phyloP scores from a whole-genome alignment of 306 rosid genomes.

The Quercus glauca region DNA sequence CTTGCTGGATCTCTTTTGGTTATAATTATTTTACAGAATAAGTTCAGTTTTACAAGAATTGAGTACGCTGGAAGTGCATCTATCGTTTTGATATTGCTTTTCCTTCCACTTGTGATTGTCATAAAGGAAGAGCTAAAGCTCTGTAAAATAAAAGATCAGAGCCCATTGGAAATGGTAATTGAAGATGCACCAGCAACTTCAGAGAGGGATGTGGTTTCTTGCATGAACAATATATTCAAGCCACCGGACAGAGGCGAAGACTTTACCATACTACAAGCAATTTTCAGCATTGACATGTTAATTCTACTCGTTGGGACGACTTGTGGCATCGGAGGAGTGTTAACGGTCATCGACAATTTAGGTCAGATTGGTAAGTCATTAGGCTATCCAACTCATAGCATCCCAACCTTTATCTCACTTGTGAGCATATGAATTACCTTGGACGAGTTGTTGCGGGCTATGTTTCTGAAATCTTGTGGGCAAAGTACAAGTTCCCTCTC shows the following conservation, averaged over 20 bases:
- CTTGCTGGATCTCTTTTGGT: constrained; percentile 64
- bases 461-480: constrained; percentile 47
- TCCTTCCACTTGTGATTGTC: constrained; percentile 48
- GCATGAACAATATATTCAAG: constrained; percentile 29
- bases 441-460: constrained; percentile 54
- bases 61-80: constrained; percentile 33
- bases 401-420: constrained; percentile 54
- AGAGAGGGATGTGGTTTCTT: constrained; percentile 10
- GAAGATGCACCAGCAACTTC: constrained; percentile 8
- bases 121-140: constrained; percentile 40
- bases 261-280: constrained; percentile 56
- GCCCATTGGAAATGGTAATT: constrained; percentile 2
- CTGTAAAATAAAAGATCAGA: constrained; percentile 24
- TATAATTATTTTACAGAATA: constrained; percentile 45
- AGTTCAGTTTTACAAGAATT: constrained; percentile 22
- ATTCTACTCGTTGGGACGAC: constrained; percentile 35
- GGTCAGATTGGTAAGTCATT: constrained; percentile 67
- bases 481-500: constrained; percentile 54
- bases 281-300: constrained; percentile 68
- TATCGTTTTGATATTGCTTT: constrained; percentile 33
- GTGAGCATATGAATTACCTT: constrained; percentile 69
- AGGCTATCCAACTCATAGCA: constrained; percentile 47
- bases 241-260: constrained; percentile 70
- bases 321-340: constrained; percentile 51
- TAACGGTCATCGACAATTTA: constrained; percentile 60